These are phyloP conservation scores for Salvia rosmarinus DNA, from an alignment of 257 asterid species.

Conservation along the genomic window DNA sequence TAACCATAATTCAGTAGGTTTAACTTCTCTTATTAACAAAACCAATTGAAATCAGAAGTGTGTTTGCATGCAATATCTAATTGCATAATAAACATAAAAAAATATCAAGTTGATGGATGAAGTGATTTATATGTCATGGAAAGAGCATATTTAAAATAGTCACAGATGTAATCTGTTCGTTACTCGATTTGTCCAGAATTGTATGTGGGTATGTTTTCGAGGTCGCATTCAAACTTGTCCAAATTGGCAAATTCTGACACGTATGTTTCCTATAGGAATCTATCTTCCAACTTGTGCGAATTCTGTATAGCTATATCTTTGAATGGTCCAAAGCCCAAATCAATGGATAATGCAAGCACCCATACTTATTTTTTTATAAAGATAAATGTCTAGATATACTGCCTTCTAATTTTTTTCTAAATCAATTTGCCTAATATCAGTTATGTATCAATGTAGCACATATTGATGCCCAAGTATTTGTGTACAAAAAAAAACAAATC, in stretches of 20 bases:
- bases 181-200: constrained; percentile 14
- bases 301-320: background rate
- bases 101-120: background rate
- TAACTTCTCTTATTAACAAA: background rate
- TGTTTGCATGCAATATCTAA: too few species aligned
- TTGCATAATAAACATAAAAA: background rate
- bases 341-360: background rate
- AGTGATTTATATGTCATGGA: background rate
- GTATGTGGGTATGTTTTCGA: background rate
- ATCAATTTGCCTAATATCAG: background rate
- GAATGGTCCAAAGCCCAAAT: constrained; percentile 19
- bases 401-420: background rate
- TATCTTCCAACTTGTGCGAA: constrained; percentile 6
- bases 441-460: background rate
- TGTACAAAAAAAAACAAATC: too few species aligned
- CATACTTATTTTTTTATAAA: background rate
- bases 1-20: background rate
- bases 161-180: background rate
- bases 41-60: background rate
- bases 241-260: constrained; percentile 13
- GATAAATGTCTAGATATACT: background rate
- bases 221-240: background rate
- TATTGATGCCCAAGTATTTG: too few species aligned
- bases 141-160: background rate
- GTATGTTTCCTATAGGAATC: background rate